phyloP scores from a whole-genome alignment of 2,329 filamentous ascomycete genomes.

The Paraphaeosphaeria sporulosa region DNA sequence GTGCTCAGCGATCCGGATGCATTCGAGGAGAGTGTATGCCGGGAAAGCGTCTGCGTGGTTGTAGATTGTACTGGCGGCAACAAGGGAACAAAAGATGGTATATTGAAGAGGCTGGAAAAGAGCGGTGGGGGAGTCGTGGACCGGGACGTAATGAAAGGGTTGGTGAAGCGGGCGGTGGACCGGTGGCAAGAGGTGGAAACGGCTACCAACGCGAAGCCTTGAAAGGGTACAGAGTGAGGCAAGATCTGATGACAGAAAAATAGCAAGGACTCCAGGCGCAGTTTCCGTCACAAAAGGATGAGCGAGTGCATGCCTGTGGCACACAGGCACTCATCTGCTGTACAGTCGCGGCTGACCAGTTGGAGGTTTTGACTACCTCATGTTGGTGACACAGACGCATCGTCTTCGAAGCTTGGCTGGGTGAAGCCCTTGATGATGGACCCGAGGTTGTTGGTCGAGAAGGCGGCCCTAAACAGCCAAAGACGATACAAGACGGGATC shows the following conservation, averaged over 20 bases:
- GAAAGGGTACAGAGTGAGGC: not conserved
- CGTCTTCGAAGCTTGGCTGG: too few relatives aligned
- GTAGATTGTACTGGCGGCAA: constrained; percentile 70
- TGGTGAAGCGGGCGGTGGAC: constrained; percentile 66
- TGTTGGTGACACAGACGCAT: too few relatives aligned
- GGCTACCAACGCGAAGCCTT: constrained; percentile 13
- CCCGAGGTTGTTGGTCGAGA: too few relatives aligned
- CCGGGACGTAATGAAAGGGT: constrained; percentile 65
- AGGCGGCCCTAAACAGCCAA: too few relatives aligned
- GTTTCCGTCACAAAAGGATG: not conserved
- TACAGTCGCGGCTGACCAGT: too few relatives aligned
- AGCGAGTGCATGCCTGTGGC: not conserved
- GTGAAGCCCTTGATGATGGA: too few relatives aligned
- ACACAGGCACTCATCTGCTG: too few relatives aligned
- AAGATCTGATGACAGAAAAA: not conserved
- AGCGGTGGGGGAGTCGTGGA: constrained; percentile 77
- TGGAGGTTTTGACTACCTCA: too few relatives aligned
- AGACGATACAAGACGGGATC: too few relatives aligned
- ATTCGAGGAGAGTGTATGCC: constrained; percentile 85
- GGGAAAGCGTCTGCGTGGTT: constrained; percentile 82
- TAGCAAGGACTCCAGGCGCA: not conserved
- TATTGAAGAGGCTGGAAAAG: constrained; percentile 78
- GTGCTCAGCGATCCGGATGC: constrained; percentile 87
- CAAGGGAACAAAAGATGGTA: constrained; percentile 72
- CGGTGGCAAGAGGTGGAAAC: constrained; percentile 69